phyloP scores from a whole-genome alignment of 495 filamentous ascomycete species.

The Podospora tetraspora region DNA sequence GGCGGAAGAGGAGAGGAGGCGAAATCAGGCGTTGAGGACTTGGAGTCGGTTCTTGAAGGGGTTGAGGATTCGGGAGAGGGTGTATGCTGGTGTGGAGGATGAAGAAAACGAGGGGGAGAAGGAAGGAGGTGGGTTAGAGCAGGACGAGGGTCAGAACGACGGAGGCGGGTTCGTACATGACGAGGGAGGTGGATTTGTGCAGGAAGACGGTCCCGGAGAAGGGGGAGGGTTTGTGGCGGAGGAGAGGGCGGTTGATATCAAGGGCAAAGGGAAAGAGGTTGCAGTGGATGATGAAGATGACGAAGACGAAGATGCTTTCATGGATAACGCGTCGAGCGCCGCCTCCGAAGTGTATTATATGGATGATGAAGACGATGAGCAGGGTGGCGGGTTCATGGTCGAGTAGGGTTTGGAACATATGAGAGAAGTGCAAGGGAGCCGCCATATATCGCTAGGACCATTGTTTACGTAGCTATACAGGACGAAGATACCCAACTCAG shows the following conservation, averaged over 20 bases:
- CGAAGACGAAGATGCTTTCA: slow-evolving; percentile 20
- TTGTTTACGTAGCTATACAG: neutral
- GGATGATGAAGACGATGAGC: slow-evolving; percentile 10
- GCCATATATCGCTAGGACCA: too few species aligned
- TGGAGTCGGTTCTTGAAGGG: slow-evolving; percentile 76
- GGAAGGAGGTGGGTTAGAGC: neutral
- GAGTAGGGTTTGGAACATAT: neutral
- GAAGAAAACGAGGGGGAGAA: slow-evolving; percentile 25
- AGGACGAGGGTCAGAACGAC: slow-evolving; percentile 28
- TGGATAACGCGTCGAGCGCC: slow-evolving; percentile 16
- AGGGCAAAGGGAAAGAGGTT: slow-evolving; percentile 25
- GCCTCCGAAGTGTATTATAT: slow-evolving; percentile 26
- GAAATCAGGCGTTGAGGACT: slow-evolving; percentile 53
- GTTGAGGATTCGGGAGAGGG: slow-evolving; percentile 71
- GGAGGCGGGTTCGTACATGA: neutral
- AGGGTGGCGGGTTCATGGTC: neutral
- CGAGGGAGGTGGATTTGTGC: neutral
- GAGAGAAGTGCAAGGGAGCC: too few species aligned
- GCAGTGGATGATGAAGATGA: slow-evolving; percentile 10
- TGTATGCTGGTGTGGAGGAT: slow-evolving; percentile 49
- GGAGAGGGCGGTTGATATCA: slow-evolving; percentile 8
- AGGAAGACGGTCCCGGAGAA: neutral
- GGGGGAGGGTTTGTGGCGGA: neutral
- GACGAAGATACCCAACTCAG: neutral
- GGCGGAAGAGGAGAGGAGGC: slow-evolving; percentile 52